Conservation (phyloP, 2,329 filamentous ascomycete genomes). For the Cordyceps sp. region DNA sequence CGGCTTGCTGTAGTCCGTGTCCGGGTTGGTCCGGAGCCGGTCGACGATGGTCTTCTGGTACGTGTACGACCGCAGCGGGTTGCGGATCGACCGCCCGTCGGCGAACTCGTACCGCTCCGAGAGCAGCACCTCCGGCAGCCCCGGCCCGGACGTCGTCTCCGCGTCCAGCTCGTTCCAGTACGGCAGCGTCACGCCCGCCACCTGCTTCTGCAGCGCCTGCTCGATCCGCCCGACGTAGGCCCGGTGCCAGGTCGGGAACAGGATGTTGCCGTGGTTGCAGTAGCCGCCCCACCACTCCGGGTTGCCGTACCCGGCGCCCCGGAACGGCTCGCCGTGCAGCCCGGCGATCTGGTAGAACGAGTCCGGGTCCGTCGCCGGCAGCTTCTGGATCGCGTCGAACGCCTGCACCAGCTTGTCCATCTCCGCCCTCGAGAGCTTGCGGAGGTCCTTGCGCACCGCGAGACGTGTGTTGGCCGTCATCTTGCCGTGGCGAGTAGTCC, state of each 20-base stretch:
- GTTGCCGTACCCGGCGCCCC: slow-evolving; percentile 6
- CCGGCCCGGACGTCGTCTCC: neutral
- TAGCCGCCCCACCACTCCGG: slow-evolving; percentile 12
- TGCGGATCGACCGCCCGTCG: slow-evolving; percentile 2
- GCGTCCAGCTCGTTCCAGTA: slow-evolving; percentile 8
- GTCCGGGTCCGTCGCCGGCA: slow-evolving; percentile 3
- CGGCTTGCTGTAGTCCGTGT: slow-evolving; percentile 6
- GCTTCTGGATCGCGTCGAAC: neutral
- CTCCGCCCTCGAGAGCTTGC: neutral
- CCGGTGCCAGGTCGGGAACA: slow-evolving; percentile 14
- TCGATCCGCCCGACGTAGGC: slow-evolving; percentile 11
- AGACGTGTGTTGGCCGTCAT: neutral
- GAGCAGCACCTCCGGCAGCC: slow-evolving; percentile 3
- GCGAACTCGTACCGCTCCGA: slow-evolving; percentile 1
- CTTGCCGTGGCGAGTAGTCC: too few relatives aligned
- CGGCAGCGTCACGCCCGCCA: slow-evolving; percentile 6
- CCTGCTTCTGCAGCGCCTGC: slow-evolving; percentile 5
- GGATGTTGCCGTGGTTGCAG: slow-evolving; percentile 13
- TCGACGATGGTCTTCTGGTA: slow-evolving; percentile 6
- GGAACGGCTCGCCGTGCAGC: slow-evolving; percentile 12
- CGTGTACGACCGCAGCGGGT: slow-evolving; percentile 10
- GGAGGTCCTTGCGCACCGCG: neutral
- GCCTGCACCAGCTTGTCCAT: neutral
- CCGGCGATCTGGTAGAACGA: slow-evolving; percentile 12
- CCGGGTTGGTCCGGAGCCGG: neutral